Base-by-base conservation (phyloP, 345 rosid species). In the Citrus trifoliata region DNA sequence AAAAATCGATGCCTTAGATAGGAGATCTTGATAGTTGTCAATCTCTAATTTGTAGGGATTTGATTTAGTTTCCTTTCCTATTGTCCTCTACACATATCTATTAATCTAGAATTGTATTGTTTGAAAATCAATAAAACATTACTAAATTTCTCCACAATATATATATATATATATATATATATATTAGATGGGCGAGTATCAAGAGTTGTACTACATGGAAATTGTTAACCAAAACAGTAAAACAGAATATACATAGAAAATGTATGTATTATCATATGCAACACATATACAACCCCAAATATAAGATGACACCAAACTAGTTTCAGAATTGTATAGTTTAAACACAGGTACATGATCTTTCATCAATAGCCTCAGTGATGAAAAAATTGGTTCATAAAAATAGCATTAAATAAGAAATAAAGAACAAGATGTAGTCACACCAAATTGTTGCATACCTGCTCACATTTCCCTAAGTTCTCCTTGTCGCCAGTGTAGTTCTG, bases 401-500 rank as follows among this genome's bases (percentile, higher is more conserved):
- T 46, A 24, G 25, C 27, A 67, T 24, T 72, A 25, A 56, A 71
- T 30, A 81, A 35, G 38, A 21, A 22, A 74, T 4, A 32, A 72
- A 71, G 35, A 22, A 65, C 28, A 42, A 75, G 66, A 79, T 42
- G 37, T 42, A 67, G 48, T 42, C 58, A 35, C 40, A 48, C 40
- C 46, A 63, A 80, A 61, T 7, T 35, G 76, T 72, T 69, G 76
- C 90, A 79, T 38, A 96, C 99, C 98, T 93, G 98, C 81, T 97
- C 99, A 85, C 98, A 97, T 88, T 92, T 97, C 83, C 99, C 98
- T 83, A 97, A 83, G 70, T 75, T 87, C 53, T 86, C 88, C 85
- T 85, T 90, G 89, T 97, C 94, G 60, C 99, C 98, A 53, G 90
- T 87, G 80, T 90, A 97, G 79, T 81, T 85, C 99, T 97, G 78